Percentiles rank a stretch among this genome's conserved stretches.
Conservation (phyloP, 2,329 filamentous ascomycete genomes). For the Stylonectria norvegica region DNA sequence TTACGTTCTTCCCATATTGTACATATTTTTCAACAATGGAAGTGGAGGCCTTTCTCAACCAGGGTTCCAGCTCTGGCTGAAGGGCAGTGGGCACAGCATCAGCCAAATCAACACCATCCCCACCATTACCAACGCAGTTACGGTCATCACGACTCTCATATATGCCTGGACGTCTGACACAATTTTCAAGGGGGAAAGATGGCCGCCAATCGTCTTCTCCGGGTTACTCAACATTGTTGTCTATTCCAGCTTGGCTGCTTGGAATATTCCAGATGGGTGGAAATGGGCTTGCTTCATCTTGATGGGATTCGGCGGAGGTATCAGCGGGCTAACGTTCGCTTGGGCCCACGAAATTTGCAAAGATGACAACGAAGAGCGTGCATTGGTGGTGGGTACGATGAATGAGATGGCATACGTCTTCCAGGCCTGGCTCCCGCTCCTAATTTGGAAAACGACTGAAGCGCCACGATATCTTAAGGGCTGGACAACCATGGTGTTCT, state of each 20-base stretch:
- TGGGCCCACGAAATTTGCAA: slow-evolving; percentile 51
- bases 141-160: slow-evolving; percentile 54
- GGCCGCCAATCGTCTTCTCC: slow-evolving; percentile 61
- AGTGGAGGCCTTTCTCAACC: slow-evolving; percentile 46
- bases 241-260: slow-evolving; percentile 39
- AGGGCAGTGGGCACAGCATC: slow-evolving; percentile 40
- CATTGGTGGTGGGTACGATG: slow-evolving; percentile 63
- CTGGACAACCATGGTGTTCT: slow-evolving; percentile 51
- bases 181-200: slow-evolving; percentile 54
- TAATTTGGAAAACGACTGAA: slow-evolving; percentile 64
- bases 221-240: slow-evolving; percentile 40
- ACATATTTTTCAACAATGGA: slow-evolving; percentile 64
- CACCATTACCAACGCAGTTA: slow-evolving; percentile 54
- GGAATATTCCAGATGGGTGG: slow-evolving; percentile 48
- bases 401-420: slow-evolving; percentile 68
- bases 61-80: slow-evolving; percentile 51
- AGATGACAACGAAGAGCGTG: slow-evolving; percentile 60
- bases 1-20: slow-evolving; percentile 55
- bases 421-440: slow-evolving; percentile 65
- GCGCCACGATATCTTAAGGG: slow-evolving; percentile 60
- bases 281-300: slow-evolving; percentile 63
- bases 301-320: slow-evolving; percentile 47
- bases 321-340: slow-evolving; percentile 44
- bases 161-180: slow-evolving; percentile 66
- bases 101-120: slow-evolving; percentile 50